Base-by-base conservation (phyloP, 257 asterid species). In the Craterostigma plantagineum region DNA sequence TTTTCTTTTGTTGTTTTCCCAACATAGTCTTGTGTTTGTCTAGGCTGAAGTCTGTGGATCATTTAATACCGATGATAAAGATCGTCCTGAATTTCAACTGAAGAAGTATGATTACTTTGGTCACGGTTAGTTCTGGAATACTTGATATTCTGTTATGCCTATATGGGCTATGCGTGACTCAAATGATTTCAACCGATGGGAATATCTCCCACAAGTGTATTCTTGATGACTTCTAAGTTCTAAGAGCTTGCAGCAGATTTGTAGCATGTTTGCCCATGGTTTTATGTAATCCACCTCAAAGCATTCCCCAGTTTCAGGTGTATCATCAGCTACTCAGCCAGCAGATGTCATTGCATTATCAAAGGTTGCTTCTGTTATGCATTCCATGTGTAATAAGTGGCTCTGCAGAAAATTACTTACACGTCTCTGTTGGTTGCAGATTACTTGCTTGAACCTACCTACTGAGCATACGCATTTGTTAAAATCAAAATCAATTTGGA, bases 1-100 rank as follows among this genome's bases (percentile, higher is more conserved):
- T 6, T 23, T 23, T 23, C 7, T 23, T 23, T 23, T 36, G 11
- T 9, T 36, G 40, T 36, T 36, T 36, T 46, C 9, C 35, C 38
- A 54, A 45, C 12, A 33, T 18, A 10, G 14, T 18, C 18, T 61
- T 53, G 8, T 49, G 46, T 33, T 55, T 62, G 38, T 57, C 53
- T 73, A 87, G 98, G 95, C 98, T 45, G 86, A 82, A 66, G 98
- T 79, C n/a, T 56, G 74, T 37, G 92, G 95, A 15, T 58, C 92
- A 30, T 56, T 64, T 39, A 64, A 76, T 14, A 49, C 72, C 30
- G 83, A 82, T 47, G 92, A 61, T 36, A 68, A 64, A 54, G 61
- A 56, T 58, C 71, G 54, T 51, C 66, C 76, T 38, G 95, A 87
- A 40, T 79, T 66, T 59, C 82, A 69, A 34, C 58, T 87, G 62